These are phyloP conservation scores for Poteriospumella lacustris DNA, from an alignment of 108 stramenopile genomes.

Conservation along the genomic window DNA sequence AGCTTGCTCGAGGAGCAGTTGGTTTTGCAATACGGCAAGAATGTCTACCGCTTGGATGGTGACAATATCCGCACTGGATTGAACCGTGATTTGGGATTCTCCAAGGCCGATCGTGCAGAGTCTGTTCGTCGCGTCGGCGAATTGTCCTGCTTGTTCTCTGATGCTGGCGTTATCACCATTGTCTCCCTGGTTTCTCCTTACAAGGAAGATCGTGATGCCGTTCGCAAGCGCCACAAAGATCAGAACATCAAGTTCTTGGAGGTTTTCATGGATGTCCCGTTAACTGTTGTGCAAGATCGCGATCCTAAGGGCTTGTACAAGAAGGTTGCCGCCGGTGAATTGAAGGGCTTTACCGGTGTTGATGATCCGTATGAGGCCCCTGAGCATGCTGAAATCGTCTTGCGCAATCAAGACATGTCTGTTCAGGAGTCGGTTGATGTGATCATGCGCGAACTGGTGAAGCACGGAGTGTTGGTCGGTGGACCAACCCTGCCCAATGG, in stretches of 20 bases:
- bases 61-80: slow-evolving; percentile 71
- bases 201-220: slow-evolving; percentile 79
- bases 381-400: slow-evolving; percentile 29
- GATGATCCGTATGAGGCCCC: slow-evolving; percentile 97
- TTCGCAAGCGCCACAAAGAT: slow-evolving; percentile 86
- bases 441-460: slow-evolving; percentile 72
- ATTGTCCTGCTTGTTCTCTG: slow-evolving; percentile 86
- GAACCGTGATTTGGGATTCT: slow-evolving; percentile 87
- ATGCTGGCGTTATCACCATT: slow-evolving; percentile 88
- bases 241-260: slow-evolving; percentile 95
- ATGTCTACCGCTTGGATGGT: slow-evolving; percentile 92
- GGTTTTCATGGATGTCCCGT: slow-evolving; percentile 93
- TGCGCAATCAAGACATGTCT: slow-evolving; percentile 44
- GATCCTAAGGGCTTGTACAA: slow-evolving; percentile 81
- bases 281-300: slow-evolving; percentile 74
- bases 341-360: slow-evolving; percentile 96
- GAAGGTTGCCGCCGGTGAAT: slow-evolving; percentile 75
- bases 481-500: slow-evolving; percentile 72
- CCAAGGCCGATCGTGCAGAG: slow-evolving; percentile 87
- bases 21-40: slow-evolving; percentile 84
- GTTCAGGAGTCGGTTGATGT: slow-evolving; percentile 84
- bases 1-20: slow-evolving; percentile 87
- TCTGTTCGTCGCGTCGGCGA: slow-evolving; percentile 89
- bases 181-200: slow-evolving; percentile 92
- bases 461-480: slow-evolving; percentile 83